Conservation (phyloP, 805 yeast species). For the Phaffomyces antillensis region DNA sequence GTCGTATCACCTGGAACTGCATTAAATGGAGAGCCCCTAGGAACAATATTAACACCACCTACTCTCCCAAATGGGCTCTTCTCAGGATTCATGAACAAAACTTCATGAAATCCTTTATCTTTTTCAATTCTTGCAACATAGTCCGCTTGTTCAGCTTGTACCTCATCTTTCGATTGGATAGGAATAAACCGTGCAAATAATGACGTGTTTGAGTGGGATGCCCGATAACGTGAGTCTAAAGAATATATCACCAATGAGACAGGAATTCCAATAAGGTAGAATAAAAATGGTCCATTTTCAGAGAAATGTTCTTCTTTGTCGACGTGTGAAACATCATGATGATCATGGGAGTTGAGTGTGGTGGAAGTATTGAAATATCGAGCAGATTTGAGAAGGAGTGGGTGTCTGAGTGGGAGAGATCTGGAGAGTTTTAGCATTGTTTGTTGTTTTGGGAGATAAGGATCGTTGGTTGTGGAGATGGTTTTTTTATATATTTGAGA, state of each 20-base stretch:
- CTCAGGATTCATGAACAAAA: slow-evolving; percentile 1
- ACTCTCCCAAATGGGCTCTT: neutral
- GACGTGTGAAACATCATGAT: too few relatives aligned
- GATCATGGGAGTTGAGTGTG: too few relatives aligned
- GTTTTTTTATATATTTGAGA: too few relatives aligned
- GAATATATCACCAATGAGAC: neutral
- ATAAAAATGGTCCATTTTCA: too few relatives aligned
- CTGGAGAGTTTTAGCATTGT: too few relatives aligned
- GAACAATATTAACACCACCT: slow-evolving; percentile 2
- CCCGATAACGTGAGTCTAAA: neutral
- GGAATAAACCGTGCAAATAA: slow-evolving; percentile 3
- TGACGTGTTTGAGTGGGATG: neutral
- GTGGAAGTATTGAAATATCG: too few relatives aligned
- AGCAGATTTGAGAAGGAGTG: too few relatives aligned
- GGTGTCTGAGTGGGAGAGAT: too few relatives aligned
- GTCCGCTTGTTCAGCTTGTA: neutral
- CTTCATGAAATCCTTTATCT: slow-evolving; percentile 4
- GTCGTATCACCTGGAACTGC: slow-evolving; percentile 4
- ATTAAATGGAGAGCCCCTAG: slow-evolving; percentile 10
- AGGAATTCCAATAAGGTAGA: neutral
- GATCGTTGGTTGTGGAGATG: too few relatives aligned
- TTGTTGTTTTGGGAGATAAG: too few relatives aligned
- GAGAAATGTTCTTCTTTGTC: too few relatives aligned
- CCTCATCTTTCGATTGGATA: slow-evolving; percentile 1
- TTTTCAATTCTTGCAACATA: slow-evolving; percentile 3